phyloP scores from a whole-genome alignment of 2,329 filamentous ascomycete species.

The Ascosphaera apis region DNA sequence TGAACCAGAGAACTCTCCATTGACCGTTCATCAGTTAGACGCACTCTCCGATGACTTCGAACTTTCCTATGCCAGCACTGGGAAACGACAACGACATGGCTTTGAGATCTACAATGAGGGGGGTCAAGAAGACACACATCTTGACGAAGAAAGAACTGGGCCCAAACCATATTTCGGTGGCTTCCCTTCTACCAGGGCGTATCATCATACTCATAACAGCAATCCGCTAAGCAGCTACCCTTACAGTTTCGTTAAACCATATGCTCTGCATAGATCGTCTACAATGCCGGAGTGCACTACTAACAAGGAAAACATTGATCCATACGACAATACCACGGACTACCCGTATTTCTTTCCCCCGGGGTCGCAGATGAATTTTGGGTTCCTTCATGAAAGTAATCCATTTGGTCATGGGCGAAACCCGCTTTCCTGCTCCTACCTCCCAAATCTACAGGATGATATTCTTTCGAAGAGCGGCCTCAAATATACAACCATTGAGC shows the following conservation, averaged over 20 bases:
- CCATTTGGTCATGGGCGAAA: slow-evolving; percentile 12
- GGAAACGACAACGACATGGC: slow-evolving; percentile 10
- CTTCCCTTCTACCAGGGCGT: too few species aligned
- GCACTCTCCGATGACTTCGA: slow-evolving; percentile 14
- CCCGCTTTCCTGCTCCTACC: slow-evolving; percentile 12
- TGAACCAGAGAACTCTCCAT: slow-evolving; percentile 6
- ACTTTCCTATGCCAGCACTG: slow-evolving; percentile 11
- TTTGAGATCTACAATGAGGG: slow-evolving; percentile 18
- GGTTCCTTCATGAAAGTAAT: slow-evolving; percentile 9
- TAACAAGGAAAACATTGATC: slow-evolving; percentile 19
- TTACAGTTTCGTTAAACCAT: not conserved
- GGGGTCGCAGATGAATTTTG: slow-evolving; percentile 7
- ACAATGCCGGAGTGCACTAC: slow-evolving; percentile 3
- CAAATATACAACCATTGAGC: not conserved
- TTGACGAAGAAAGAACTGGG: too few species aligned
- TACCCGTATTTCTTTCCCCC: slow-evolving; percentile 10
- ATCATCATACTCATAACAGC: not conserved
- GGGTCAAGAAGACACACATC: slow-evolving; percentile 1
- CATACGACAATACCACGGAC: slow-evolving; percentile 9
- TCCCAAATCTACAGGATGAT: not conserved
- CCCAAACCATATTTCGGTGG: too few species aligned
- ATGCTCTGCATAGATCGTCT: slow-evolving; percentile 5
- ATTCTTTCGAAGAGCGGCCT: not conserved
- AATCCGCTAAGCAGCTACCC: not conserved
- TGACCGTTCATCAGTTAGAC: slow-evolving; percentile 6